A percentile compares a stretch with the other conserved stretches of the same genome.
phyloP scores from a whole-genome alignment of 768 basidiomycete genomes.

The Suillus variegatus region DNA sequence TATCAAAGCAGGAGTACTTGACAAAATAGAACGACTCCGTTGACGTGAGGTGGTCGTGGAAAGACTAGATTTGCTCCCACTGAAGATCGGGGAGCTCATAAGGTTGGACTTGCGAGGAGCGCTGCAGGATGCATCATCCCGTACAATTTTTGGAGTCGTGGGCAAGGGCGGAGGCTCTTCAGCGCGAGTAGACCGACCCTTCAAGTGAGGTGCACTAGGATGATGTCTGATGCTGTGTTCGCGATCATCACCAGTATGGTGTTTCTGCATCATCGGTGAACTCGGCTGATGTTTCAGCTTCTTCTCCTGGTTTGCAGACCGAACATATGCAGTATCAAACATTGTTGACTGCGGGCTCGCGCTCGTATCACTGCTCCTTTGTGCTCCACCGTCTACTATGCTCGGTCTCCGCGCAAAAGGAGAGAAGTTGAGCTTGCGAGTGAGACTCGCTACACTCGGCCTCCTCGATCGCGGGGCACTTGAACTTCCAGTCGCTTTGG shows the following conservation, averaged over 20 bases:
- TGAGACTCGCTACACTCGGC: conserved; percentile 32
- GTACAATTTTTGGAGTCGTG: conserved; percentile 8
- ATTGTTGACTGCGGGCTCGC: conserved; percentile 18
- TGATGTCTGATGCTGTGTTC: neutral
- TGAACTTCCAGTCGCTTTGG: conserved; percentile 13
- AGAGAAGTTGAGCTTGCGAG: conserved; percentile 34
- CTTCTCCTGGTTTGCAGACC: conserved; percentile 9
- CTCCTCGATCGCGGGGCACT: conserved; percentile 15
- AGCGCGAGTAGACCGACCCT: conserved; percentile 7
- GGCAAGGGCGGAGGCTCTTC: conserved; percentile 15
- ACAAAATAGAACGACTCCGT: conserved; percentile 22
- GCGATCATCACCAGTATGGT: conserved; percentile 14
- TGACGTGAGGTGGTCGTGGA: conserved; percentile 14
- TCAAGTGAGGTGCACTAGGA: conserved; percentile 5
- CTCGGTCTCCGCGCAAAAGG: conserved; percentile 29
- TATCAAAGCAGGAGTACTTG: conserved; percentile 14
- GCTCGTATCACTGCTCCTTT: conserved; percentile 8
- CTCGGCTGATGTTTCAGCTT: conserved; percentile 28
- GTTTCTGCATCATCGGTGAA: conserved; percentile 15
- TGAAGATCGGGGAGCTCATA: conserved; percentile 8
- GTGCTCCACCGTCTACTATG: conserved; percentile 17
- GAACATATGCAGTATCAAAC: conserved; percentile 9
- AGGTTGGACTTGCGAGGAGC: conserved; percentile 5
- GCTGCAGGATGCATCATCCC: conserved; percentile 14
- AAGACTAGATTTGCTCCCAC: neutral